Evolutionary conservation across 768 basidiomycete species (phyloP), one percentile per base, ranked within the genome.

Genomic region (Pulveroboletus ravenelii): DNA sequence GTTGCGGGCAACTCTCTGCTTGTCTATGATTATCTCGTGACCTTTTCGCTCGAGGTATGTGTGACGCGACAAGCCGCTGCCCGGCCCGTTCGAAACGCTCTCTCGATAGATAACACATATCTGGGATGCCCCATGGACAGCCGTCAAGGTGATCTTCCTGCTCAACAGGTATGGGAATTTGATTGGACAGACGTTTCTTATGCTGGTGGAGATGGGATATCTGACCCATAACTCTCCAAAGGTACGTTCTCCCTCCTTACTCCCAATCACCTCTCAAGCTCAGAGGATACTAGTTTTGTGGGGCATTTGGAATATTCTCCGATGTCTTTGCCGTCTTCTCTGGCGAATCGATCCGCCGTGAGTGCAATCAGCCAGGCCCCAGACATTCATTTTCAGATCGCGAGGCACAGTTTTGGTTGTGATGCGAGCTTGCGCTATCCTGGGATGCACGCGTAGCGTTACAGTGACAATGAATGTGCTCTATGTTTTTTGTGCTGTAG

Each of bases 21-120:
- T 6, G 35, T 58, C 7, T 65, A 65, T 17, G 65, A 66, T 32
- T 58, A 64, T 46, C 12, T 67, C 41, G 42, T 66, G 1, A 69
- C 67, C 15, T 6, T 66, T 36, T 27, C 48, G 12, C 53, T 62
- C 48, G 67, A 69, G 52, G 65, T 62, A 29, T 10, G 59, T 57
- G 9, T 42, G 10, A 12, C 23, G 5, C 15, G 10, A 17, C 25
- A 6, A 27, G 6, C 15, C 18, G 3, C 14, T 5, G 8, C 17
- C 13, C 1, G 27, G 20, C 18, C 14, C 37, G 10, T 15, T 47
- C 3, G 15, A 41, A 34, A 48, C 17, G 8, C 23, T 35, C 34
- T 18, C 31, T 49, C 25, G 18, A 45, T 31, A 64, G 64, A 45
- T 55, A n/a, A 23, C 32, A 12, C 45, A 54, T 20, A 41, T 57